Evolutionary conservation across 2,329 filamentous ascomycete species (phyloP), one percentile per base, ranked within the genome.

Genomic region (Diaporthe velutina): DNA sequence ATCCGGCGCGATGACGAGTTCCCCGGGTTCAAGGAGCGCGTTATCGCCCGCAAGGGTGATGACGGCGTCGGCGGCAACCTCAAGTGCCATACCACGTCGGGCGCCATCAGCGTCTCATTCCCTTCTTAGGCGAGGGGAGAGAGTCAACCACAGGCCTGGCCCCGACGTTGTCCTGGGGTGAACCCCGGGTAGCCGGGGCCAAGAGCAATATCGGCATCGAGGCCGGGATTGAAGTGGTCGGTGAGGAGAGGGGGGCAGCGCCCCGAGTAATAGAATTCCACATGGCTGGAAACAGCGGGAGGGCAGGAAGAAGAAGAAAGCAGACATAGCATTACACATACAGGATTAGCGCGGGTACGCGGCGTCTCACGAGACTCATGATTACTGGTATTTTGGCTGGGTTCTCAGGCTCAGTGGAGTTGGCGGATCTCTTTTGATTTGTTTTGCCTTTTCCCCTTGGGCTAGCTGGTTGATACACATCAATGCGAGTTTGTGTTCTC

Each of bases 21-120:
- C 79, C 81, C 81, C 4, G 81, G 83, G 1, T 77, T 83, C 25
- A 80, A 80, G 52, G 81, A 81, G 74, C 73, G 77, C 5, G 12
- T 85, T 28, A 35, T 81, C 52, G 87, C 85, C 1, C 80, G 78
- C 75, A 88, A 88, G 82, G 88, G 88, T 6, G 77, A 80, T 2
- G 83, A 80, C 19, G 73, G 38, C 45, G 64, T 55, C 30, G 73
- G 60, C 2, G 68, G 58, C n/a, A 57, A 45, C 4, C 25, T 76
- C 40, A 68, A 64, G 70, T 55, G 57, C 40, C 72, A 76, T 38
- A 75, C 64, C 22, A 73, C 70, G 19, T 73, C 70, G 13, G 75
- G 75, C 55, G 17, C 30, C 17, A 73, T 76, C 42, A 48, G 38
- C 3, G 70, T 73, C 19, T 22, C 22, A 54, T 45, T 76, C 17